Conservation (phyloP, 192 early-diverging fungal species). For the Backusella mclennaniae region DNA sequence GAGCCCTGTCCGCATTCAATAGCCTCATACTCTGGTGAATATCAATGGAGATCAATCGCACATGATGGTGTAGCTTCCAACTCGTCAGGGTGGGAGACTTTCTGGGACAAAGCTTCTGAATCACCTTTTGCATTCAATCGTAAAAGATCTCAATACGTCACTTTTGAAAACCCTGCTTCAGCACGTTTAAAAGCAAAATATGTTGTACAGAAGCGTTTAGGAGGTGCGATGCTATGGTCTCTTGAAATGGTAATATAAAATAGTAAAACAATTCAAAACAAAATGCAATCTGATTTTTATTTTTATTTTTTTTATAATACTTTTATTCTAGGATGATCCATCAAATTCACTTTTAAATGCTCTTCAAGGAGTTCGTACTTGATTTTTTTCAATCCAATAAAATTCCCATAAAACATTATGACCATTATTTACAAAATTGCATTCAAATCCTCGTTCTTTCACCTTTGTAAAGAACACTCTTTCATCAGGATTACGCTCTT, state of each 20-base stretch:
- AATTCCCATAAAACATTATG: slow-evolving; percentile 5
- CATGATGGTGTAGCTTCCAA: slow-evolving; percentile 5
- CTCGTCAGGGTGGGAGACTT: slow-evolving; percentile 46
- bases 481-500: slow-evolving; percentile 35
- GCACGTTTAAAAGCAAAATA: slow-evolving; percentile 57
- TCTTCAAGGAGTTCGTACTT: neutral
- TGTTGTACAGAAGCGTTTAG: slow-evolving; percentile 46
- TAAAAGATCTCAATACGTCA: slow-evolving; percentile 54
- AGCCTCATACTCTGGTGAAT: slow-evolving; percentile 27
- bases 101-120: slow-evolving; percentile 69
- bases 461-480: slow-evolving; percentile 26
- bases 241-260: slow-evolving; percentile 28
- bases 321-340: slow-evolving; percentile 1
- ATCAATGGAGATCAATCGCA: slow-evolving; percentile 29
- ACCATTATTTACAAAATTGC: neutral
- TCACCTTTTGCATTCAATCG: slow-evolving; percentile 71
- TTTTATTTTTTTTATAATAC: neutral
- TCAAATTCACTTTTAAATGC: neutral
- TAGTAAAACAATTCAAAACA: neutral
- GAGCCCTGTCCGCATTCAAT: slow-evolving; percentile 29
- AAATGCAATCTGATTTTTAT: neutral
- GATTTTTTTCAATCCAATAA: slow-evolving; percentile 23
- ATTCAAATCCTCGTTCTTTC: neutral
- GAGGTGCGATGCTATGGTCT: slow-evolving; percentile 66
- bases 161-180: slow-evolving; percentile 64